Base-by-base conservation (phyloP, 129 eudicot genomes). In the Helichrysum umbraculigerum region DNA sequence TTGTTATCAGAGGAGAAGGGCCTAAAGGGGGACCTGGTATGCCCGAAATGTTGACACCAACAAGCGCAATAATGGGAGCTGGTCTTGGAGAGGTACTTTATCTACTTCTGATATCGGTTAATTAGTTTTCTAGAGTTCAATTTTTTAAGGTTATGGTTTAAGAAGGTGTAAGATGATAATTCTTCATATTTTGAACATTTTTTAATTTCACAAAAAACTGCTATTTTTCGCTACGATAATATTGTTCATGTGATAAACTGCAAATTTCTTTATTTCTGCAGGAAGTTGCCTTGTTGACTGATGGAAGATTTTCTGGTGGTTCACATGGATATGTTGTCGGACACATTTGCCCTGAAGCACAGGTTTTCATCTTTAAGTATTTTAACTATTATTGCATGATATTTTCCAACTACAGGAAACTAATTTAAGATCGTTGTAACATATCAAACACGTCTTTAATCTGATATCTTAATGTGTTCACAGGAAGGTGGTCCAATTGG, bases 21-120 rank as follows among this genome's bases (percentile, higher is more conserved):
- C 99, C 99, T 25, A 95, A 95, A 79, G 97, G 99, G 7, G 99
- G 99, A 10, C 99, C 99, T 0, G 97, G 99, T 50, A 95, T 95
- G 99, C 97, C 99, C 17, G 99, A 95, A 77, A 95, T 95, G 99
- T 81, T 95, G 74, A 95, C 99, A 74, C 99, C 97, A 59, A 95
- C 97, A 51, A 95, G 99, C 83, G 99, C 99, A 50, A 95, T 95
- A 35, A 91, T 95, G 97, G 97, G 97, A 2, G 97, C 97, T 22
- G 97, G 99, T 61, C 94, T 95, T 42, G 99, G 99, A 10, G 91
- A 95, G 97, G 99, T 91, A 85, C 47, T 25, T 37, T 32, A 9
- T 65, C 34, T 35, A 6, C 0, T 33, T 33, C 4, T 33, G 35
- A 6, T 35, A 6, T 35, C 41, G 7, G 1, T 35, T 41, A 41